Evolutionary conservation across 495 filamentous ascomycete species (phyloP).

Genomic region (Xylaria nigripes): DNA sequence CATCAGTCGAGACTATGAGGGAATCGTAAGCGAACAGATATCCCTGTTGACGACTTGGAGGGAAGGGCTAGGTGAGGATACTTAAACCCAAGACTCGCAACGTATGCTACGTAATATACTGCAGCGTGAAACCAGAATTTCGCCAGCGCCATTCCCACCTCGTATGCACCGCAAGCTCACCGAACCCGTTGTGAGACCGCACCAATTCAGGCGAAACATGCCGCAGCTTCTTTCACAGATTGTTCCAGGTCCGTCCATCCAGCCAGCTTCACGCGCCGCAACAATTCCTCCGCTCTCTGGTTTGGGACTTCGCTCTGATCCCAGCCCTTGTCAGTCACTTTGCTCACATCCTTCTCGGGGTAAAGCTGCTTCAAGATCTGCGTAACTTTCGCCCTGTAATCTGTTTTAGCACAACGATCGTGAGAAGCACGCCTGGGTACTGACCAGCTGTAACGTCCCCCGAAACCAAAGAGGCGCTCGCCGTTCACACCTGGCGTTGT

Average conservation of each 20-base stretch:
- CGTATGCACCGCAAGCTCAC: no score
- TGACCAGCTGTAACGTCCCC: constrained; percentile 25
- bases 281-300: constrained; percentile 20
- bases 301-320: constrained; percentile 29
- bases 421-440: background rate
- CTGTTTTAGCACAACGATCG: background rate
- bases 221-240: constrained; percentile 21
- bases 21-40: no score
- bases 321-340: constrained; percentile 22
- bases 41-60: no score
- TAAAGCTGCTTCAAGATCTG: constrained; percentile 25
- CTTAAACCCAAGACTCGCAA: background rate
- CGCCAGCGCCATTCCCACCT: no score
- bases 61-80: background rate
- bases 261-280: constrained; percentile 22
- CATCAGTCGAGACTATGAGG: background rate
- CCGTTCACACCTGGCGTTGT: constrained; percentile 20
- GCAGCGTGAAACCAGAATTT: background rate
- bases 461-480: constrained; percentile 28
- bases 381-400: constrained; percentile 14
- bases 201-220: background rate
- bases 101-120: no score
- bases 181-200: background rate
- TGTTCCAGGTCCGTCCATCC: constrained; percentile 29
- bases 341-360: constrained; percentile 21